Conservation (phyloP, 192 early-diverging fungal genomes). For the Rhizophagus clarus region DNA sequence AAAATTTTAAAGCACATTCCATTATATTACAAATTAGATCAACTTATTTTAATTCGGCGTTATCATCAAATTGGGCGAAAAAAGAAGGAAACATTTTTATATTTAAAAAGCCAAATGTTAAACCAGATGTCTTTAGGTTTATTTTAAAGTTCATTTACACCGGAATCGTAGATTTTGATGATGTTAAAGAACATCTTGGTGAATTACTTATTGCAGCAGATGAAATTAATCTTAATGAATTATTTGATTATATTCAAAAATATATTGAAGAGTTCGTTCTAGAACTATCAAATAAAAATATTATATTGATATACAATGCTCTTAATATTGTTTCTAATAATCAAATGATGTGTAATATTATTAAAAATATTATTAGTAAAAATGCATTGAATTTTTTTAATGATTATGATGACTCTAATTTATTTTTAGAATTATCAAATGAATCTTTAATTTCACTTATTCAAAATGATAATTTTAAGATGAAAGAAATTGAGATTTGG, state of each 20-base stretch:
- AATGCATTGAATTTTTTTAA: background rate
- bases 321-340: background rate
- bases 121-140: background rate
- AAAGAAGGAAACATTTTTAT: background rate
- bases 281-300: too few relatives aligned
- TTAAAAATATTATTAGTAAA: too few relatives aligned
- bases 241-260: slow-evolving; percentile 16
- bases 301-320: too few relatives aligned
- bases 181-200: background rate
- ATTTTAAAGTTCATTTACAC: slow-evolving; percentile 16
- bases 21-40: slow-evolving; percentile 5
- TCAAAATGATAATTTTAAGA: slow-evolving; percentile 19
- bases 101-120: slow-evolving; percentile 25
- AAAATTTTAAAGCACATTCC: slow-evolving; percentile 25
- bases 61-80: background rate
- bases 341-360: too few relatives aligned
- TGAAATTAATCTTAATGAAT: background rate
- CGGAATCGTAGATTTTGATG: background rate
- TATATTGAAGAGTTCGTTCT: too few relatives aligned
- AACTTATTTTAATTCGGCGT: slow-evolving; percentile 2
- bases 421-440: background rate
- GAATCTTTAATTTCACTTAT: background rate
- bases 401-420: background rate
- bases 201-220: slow-evolving; percentile 12
- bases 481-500: slow-evolving; percentile 12